Base-by-base conservation (phyloP, 2,329 filamentous ascomycete genomes). In the Ceratocystis eucalypticola region DNA sequence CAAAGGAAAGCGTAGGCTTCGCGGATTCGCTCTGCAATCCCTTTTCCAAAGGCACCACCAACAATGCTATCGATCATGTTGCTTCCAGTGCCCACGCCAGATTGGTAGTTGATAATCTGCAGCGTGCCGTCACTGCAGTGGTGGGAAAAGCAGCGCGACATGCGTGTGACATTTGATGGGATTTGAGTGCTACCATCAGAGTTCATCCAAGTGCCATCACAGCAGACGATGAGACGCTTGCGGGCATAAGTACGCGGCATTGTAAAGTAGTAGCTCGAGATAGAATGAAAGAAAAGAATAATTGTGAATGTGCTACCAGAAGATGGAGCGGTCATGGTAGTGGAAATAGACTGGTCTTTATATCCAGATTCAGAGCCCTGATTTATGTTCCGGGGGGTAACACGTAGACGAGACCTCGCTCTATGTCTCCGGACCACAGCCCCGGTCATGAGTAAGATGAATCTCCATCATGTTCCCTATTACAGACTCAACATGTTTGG, bases 1-100 rank as follows among this genome's bases (percentile, higher is more conserved):
- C 82, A 84, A 1, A 86, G 75, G 71, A 85, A 87, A 3, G 80
- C 77, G 71, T 87, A 87, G 1, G 83, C 81, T 72, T 86, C 84
- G 12, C 83, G 80, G 65, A 87, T 79, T 66, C 76, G 73, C 75
- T 87, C 81, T 30, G 78, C 76, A 53, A 85, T 78, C 1, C 82
- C 82, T 17, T 77, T 73, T 1, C 82, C 82, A 70, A 84, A 82
- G 1, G 80, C 79, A 55, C 82, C 82, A 5, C 82, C 82, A 0
- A 79, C 78, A 17, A 84, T 69, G 57, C 76, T 75, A 66, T 83
- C 80, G n/a, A 82, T 65, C 37, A 76, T 69, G 57, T 77, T 78
- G 69, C 78, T 77, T 1, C 79, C 79, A 2, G 81, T 82, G 17
- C 84, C 84, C 33, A 86, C 82, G 22, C 84, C 84, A 7, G 82